These are phyloP conservation scores for Leptographium flavum DNA, from an alignment of 2,329 filamentous ascomycete species.

Conservation along the genomic window DNA sequence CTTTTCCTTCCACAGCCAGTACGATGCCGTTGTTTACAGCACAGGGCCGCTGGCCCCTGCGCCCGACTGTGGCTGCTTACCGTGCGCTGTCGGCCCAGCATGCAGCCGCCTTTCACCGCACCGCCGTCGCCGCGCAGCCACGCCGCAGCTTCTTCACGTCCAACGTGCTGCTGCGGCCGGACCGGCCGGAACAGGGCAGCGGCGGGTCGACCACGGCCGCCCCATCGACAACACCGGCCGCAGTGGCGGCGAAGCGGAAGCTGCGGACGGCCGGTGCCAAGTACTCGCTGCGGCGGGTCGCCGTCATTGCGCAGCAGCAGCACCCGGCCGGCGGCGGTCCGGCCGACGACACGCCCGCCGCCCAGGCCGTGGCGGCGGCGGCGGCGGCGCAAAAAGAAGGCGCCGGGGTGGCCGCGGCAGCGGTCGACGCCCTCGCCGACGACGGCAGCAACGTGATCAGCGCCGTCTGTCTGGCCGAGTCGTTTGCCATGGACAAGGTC, in stretches of 20 bases:
- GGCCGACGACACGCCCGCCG: not conserved
- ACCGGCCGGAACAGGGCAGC: conserved; percentile 12
- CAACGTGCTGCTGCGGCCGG: conserved; percentile 37
- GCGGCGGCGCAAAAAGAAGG: not conserved
- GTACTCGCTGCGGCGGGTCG: conserved; percentile 69
- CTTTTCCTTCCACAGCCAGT: too few species aligned
- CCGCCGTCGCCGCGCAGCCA: conserved; percentile 31
- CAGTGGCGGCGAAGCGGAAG: conserved; percentile 10
- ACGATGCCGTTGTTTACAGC: too few species aligned
- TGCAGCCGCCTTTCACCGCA: conserved; percentile 22
- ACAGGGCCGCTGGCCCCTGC: not conserved
- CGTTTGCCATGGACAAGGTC: conserved; percentile 49
- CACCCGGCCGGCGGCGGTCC: not conserved
- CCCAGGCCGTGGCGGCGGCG: not conserved
- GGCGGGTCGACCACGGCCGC: not conserved
- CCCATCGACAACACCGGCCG: not conserved
- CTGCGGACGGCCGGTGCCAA: conserved; percentile 20
- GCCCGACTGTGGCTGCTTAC: not conserved
- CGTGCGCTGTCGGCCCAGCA: not conserved
- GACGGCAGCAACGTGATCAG: conserved; percentile 33
- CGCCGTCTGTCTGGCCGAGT: conserved; percentile 48
- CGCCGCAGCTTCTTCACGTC: conserved; percentile 54
- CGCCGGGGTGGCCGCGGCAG: not conserved
- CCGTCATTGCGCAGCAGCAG: conserved; percentile 50
- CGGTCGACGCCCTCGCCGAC: not conserved